Percentiles rank a stretch among this genome's conserved stretches.
phyloP scores from a whole-genome alignment of 371 early-diverging fungal genomes.

The Mortierella sp. region DNA sequence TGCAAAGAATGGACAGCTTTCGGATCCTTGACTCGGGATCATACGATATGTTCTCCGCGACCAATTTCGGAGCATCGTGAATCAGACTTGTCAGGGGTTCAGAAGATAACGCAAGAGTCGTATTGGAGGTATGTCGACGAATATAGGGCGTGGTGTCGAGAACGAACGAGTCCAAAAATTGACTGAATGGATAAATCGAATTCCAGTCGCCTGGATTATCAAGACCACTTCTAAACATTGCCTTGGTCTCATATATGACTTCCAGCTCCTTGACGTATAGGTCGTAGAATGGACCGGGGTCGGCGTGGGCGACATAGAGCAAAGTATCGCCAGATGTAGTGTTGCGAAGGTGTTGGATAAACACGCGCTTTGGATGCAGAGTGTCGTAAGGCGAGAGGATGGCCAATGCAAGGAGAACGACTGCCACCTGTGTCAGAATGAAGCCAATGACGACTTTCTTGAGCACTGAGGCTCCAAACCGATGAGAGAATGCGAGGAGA shows the following conservation, averaged over 20 bases:
- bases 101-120: constrained; percentile 41
- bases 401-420: constrained; percentile 38
- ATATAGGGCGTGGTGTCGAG: constrained; percentile 69
- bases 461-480: constrained; percentile 63
- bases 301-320: constrained; percentile 73
- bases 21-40: constrained; percentile 65
- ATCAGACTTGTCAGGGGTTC: constrained; percentile 36
- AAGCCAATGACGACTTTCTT: constrained; percentile 56
- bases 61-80: constrained; percentile 60
- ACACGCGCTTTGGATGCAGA: constrained; percentile 75
- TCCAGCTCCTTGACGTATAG: constrained; percentile 63
- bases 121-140: constrained; percentile 46
- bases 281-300: constrained; percentile 71
- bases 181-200: constrained; percentile 76
- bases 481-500: constrained; percentile 71
- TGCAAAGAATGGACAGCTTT: constrained; percentile 65
- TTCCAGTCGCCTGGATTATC: constrained; percentile 70
- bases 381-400: constrained; percentile 69
- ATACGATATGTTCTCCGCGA: constrained; percentile 62
- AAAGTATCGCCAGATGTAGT: constrained; percentile 71
- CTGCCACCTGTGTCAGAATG: constrained; percentile 53
- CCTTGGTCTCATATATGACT: constrained; percentile 55
- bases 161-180: constrained; percentile 73
- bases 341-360: constrained; percentile 76
- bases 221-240: constrained; percentile 52